Evolutionary conservation across 805 yeast species (phyloP).

Genomic region (Komagataella phaffii): DNA sequence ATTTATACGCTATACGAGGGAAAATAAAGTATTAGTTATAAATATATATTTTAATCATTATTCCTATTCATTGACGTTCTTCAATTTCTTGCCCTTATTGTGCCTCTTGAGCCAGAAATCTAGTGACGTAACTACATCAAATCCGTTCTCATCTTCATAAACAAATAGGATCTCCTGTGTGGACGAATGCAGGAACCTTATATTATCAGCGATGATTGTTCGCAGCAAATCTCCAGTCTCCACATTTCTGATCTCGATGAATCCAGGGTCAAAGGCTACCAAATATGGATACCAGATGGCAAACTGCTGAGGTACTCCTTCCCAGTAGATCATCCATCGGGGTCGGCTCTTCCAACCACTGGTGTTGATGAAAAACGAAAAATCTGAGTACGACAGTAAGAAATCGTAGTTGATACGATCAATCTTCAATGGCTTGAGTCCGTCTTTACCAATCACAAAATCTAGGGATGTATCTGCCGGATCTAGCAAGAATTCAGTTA

Average conservation of each 20-base stretch:
- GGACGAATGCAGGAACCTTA: slow-evolving; percentile 75
- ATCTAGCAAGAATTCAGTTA: slow-evolving; percentile 80
- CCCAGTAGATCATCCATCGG: slow-evolving; percentile 94
- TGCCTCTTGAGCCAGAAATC: slow-evolving; percentile 62
- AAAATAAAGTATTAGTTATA: background rate
- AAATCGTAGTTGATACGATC: slow-evolving; percentile 85
- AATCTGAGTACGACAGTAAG: slow-evolving; percentile 78
- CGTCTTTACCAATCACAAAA: slow-evolving; percentile 76
- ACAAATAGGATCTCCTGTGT: slow-evolving; percentile 91
- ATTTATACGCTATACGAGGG: background rate
- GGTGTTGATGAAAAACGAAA: slow-evolving; percentile 85
- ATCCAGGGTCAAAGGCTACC: slow-evolving; percentile 78
- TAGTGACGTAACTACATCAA: slow-evolving; percentile 81
- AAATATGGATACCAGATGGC: slow-evolving; percentile 92
- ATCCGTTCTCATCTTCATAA: slow-evolving; percentile 81
- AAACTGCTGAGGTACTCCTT: slow-evolving; percentile 85
- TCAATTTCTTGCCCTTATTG: slow-evolving; percentile 8
- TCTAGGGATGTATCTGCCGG: slow-evolving; percentile 98
- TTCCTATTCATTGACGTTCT: slow-evolving; percentile 4
- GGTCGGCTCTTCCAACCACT: slow-evolving; percentile 96
- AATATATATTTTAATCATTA: slow-evolving; percentile 10
- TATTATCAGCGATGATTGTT: slow-evolving; percentile 87
- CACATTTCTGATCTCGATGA: slow-evolving; percentile 86
- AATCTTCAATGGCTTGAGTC: slow-evolving; percentile 80
- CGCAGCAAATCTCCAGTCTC: slow-evolving; percentile 77